A percentile compares a stretch with the other conserved stretches of the same genome.
Conservation (phyloP, 495 filamentous ascomycete species). For the Chaetomium tenue region DNA sequence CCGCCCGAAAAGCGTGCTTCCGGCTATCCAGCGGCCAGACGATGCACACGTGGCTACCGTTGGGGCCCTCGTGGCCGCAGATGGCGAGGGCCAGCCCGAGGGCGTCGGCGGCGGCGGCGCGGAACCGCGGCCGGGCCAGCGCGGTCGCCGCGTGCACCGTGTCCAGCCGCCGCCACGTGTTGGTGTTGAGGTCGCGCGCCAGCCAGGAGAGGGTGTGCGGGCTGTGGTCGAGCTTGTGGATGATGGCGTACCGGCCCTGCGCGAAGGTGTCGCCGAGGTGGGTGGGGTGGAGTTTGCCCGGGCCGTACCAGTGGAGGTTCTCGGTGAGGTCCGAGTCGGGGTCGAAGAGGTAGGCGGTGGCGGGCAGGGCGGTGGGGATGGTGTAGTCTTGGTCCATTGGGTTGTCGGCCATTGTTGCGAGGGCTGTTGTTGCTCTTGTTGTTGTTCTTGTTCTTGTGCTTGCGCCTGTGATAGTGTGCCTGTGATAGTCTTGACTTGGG, state of each 20-base stretch:
- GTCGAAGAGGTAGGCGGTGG: not conserved
- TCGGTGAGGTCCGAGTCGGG: not conserved
- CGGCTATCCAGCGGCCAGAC: not conserved
- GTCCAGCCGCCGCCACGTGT: constrained; percentile 16
- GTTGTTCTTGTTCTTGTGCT: too few relatives aligned
- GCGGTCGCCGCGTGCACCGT: not conserved
- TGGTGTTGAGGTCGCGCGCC: not conserved
- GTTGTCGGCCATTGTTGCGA: not conserved
- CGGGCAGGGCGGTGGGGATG: not conserved
- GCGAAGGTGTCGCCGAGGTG: constrained; percentile 7
- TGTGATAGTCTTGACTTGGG: too few relatives aligned
- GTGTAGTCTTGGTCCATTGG: too few relatives aligned
- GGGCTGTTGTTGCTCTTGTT: not conserved
- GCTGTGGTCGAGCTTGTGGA: constrained; percentile 14
- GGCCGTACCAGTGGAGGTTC: constrained; percentile 12
- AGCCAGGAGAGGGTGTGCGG: constrained; percentile 13
- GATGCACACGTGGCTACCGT: not conserved
- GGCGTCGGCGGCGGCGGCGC: too few relatives aligned
- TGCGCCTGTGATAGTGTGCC: too few relatives aligned
- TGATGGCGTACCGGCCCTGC: not conserved
- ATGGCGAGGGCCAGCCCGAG: too few relatives aligned
- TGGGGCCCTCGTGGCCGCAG: too few relatives aligned
- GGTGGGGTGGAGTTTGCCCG: constrained; percentile 10
- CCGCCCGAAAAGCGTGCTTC: not conserved
- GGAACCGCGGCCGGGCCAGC: not conserved